Base-by-base conservation (phyloP, 2,329 filamentous ascomycete genomes). In the Colletotrichum tanaceti region DNA sequence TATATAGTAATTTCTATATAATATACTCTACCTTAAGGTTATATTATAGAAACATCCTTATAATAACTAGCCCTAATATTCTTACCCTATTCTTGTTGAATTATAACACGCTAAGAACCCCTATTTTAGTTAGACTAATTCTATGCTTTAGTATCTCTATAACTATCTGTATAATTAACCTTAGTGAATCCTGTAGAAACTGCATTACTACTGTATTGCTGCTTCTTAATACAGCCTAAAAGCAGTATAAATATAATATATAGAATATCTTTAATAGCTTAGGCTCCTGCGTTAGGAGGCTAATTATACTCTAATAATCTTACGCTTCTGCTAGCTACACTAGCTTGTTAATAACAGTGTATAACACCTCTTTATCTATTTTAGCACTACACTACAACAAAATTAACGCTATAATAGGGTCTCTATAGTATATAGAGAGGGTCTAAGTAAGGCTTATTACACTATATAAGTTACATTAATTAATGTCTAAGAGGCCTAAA, bases 261-360 rank as follows among this genome's bases (percentile, higher is more conserved):
- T 63, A 7, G 22, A 63, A 55, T 47, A 63, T 32, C 13, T 24
- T 57, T 14, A 63, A 57, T 10, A 63, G 20, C 60, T 57, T 50
- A n/a, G 13, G 52, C 16, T 63, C 52, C 16, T 4, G 3, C 2
- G 14, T 41, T 10, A 63, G 24, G 14, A 54, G 14, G 28, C 22
- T 57, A 3, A 47, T 49, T 5, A 57, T 10, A 22, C 16, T 20
- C 49, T 5, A 57, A n/a, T 57, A 1, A 28, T 63, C 16, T 46
- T 13, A 2, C 2, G 6, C 16, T 7, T 57, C 16, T 4, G 4
- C 32, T 4, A 41, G 32, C 14, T n/a, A 28, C 13, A 6, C 60
- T 1, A 57, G 43, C 52, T 50, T 50, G 6, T 10, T 14, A 4
- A 63, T 18, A 5, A 63, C n/a, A 9, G 5, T 13, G 13, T 6